These are phyloP conservation scores for Carex littledalei DNA, from an alignment of 176 grass and related monocot genomes.

Conservation along the genomic window DNA sequence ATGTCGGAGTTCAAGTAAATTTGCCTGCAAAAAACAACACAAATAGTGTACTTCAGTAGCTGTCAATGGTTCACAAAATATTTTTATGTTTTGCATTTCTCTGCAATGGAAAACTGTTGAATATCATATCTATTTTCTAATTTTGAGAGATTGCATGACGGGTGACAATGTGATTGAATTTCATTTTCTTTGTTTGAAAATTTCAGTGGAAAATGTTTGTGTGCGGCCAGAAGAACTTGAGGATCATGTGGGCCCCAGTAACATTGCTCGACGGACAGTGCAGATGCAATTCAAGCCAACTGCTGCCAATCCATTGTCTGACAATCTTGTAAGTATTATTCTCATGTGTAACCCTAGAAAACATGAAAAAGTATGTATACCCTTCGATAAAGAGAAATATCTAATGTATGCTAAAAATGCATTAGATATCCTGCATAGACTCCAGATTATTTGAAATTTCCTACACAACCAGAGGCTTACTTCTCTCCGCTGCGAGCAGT, in stretches of 20 bases:
- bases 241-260: conserved; percentile 39
- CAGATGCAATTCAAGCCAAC: conserved; percentile 47
- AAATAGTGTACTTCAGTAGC: not conserved
- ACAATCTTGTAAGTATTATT: conserved; percentile 40
- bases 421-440: not conserved
- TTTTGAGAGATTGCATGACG: not conserved
- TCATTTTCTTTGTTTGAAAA: conserved; percentile 5
- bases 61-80: not conserved
- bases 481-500: not conserved
- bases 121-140: not conserved
- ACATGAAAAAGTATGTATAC: not conserved
- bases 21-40: not conserved
- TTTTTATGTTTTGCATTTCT: not conserved
- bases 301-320: conserved; percentile 18
- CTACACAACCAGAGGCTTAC: not conserved
- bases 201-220: conserved; percentile 36
- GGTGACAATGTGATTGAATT: conserved; percentile 4
- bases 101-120: not conserved
- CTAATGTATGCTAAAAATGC: not conserved
- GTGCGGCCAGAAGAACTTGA: conserved; percentile 31
- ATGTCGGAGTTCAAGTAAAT: not conserved
- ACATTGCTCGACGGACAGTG: conserved; percentile 33
- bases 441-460: not conserved
- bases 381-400: not conserved
- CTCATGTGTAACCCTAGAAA: not conserved